Conservation (phyloP, 208 protist species). For the Crithidia expoeki region DNA sequence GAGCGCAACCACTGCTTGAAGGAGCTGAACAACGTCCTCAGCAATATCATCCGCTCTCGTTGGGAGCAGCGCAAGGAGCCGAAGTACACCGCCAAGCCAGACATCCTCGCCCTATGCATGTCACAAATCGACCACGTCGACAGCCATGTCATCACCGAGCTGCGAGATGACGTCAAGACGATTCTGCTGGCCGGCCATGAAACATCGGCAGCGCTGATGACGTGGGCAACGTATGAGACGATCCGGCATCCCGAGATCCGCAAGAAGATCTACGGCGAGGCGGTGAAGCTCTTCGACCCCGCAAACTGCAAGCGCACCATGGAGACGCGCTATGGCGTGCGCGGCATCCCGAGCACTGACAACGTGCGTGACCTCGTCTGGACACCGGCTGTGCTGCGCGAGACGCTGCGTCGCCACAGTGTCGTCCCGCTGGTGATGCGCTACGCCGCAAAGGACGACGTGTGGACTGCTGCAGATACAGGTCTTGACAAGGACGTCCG, state of each 20-base stretch:
- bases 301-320: slow-evolving; percentile 53
- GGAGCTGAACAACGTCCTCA: slow-evolving; percentile 75
- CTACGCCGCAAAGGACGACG: slow-evolving; percentile 73
- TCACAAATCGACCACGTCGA: slow-evolving; percentile 75
- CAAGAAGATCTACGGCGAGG: slow-evolving; percentile 67
- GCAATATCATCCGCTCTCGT: slow-evolving; percentile 70
- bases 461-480: slow-evolving; percentile 70
- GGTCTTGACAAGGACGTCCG: slow-evolving; percentile 74
- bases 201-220: slow-evolving; percentile 87
- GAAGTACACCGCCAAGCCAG: slow-evolving; percentile 44
- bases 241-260: slow-evolving; percentile 67
- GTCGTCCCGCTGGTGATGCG: slow-evolving; percentile 91
- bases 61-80: slow-evolving; percentile 58
- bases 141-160: slow-evolving; percentile 55
- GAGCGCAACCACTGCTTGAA: slow-evolving; percentile 72
- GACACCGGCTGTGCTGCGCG: slow-evolving; percentile 83
- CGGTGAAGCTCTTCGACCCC: slow-evolving; percentile 72
- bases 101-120: slow-evolving; percentile 86
- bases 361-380: slow-evolving; percentile 69
- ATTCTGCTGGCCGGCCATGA: slow-evolving; percentile 91
- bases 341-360: slow-evolving; percentile 64
- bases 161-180: slow-evolving; percentile 91
- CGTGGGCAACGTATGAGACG: slow-evolving; percentile 90
- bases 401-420: slow-evolving; percentile 85
- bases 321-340: slow-evolving; percentile 62